Base-by-base conservation (phyloP, 2,329 filamentous ascomycete species). In the Fusarium sp. region DNA sequence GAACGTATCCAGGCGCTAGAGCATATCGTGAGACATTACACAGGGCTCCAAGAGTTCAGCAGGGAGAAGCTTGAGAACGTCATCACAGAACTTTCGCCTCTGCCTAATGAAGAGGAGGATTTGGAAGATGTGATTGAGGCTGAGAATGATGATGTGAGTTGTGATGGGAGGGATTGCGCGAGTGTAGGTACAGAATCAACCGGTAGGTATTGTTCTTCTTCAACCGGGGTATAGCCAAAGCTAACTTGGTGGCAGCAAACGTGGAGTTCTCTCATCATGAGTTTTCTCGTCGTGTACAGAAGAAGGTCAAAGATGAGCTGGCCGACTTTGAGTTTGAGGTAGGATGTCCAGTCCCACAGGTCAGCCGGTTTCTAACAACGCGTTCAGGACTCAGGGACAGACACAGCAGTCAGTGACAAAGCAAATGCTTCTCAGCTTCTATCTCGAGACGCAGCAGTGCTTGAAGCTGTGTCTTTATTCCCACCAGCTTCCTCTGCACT, bases 1-100 rank as follows among this genome's bases (percentile, higher is more conserved):
- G 69, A 72, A 30, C 72, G 75, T 28, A 74, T 77, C 21, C 53
- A 66, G 11, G 49, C 61, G 7, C 60, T 76, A 9, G 75, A 77
- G 42, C 50, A 50, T 11, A 72, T 77, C 25, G 69, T 69, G 6
- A 64, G 52, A n/a, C 47, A 71, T 30, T 75, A 68, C 23, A 72
- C 75, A 5, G 70, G 75, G 15, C 49, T 76, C 11, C 47, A 72
- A 16, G 52, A 66, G 10, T 75, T 64, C 28, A 66, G 37, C 38
- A 66, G 42, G n/a, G 30, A 44, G 11, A 63, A 56, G 19, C 46
- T 76, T 3, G 43, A 75, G 12, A 37, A 33, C 15, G 38, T 64
- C 10, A 50, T 75, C 18, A 28, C 25, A 4, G 43, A 56, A 5
- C 25, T 60, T 43, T 30, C 15, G 2, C 50, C 42, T 28, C 19